These are phyloP conservation scores for Entomortierella beljakovae DNA, from an alignment of 192 early-diverging fungal genomes.

Conservation along the genomic window DNA sequence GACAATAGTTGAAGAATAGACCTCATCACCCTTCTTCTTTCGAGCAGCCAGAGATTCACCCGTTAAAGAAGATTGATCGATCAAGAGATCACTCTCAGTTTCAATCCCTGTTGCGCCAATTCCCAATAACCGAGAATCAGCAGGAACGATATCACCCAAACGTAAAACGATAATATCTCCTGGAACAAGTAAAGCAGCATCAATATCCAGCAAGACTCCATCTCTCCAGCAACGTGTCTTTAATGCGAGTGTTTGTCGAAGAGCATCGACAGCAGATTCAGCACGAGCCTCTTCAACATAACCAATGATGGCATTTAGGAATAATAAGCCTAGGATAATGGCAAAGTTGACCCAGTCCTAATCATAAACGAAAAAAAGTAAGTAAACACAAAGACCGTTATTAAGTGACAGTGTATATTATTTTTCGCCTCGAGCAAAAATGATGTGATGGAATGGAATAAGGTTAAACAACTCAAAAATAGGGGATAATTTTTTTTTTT, in stretches of 20 bases:
- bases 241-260: conserved; percentile 91
- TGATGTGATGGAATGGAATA: too few relatives aligned
- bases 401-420: too few relatives aligned
- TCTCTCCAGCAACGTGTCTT: conserved; percentile 86
- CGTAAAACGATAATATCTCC: conserved; percentile 88
- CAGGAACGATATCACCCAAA: conserved; percentile 93
- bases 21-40: conserved; percentile 82
- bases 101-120: conserved; percentile 76
- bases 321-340: conserved; percentile 78
- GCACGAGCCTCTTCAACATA: conserved; percentile 92
- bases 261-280: conserved; percentile 89
- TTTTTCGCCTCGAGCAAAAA: too few relatives aligned
- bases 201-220: conserved; percentile 72
- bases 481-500: too few relatives aligned
- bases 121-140: conserved; percentile 83
- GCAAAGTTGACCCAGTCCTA: conserved; percentile 85
- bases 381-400: background rate
- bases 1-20: conserved; percentile 89
- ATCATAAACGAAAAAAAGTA: conserved; percentile 1
- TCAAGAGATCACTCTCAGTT: conserved; percentile 75
- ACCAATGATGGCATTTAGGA: conserved; percentile 90
- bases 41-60: conserved; percentile 91
- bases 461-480: too few relatives aligned
- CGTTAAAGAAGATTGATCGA: conserved; percentile 93
- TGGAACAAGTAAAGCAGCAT: conserved; percentile 80